Evolutionary conservation across 1,284 basidiomycete species (phyloP), one percentile per base, ranked within the genome.

Genomic region (Rhodotorula sp.): DNA sequence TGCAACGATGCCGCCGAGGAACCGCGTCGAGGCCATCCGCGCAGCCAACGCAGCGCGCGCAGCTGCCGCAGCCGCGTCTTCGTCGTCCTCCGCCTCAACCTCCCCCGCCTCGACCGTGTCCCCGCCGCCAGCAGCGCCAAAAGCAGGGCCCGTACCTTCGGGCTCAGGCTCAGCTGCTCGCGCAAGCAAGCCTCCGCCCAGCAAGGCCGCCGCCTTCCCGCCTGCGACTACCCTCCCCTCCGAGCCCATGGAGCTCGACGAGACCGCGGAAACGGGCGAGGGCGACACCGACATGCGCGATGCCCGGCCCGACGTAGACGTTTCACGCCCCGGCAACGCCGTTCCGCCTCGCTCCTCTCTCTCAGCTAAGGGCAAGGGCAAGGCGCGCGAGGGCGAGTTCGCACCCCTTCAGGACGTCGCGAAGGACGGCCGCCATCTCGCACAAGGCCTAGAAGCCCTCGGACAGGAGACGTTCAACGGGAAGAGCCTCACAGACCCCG

Each of bases 401-500:
- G 25, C 25, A 5, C 21, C 34, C 34, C 60, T 53, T 59, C 75
- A 76, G 69, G 72, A 72, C 56, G 75, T 67, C 50, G 66, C 64
- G 1, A 61, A 51, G n/a, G 75, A 76, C 27, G 13, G 69, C 36
- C 50, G 64, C 25, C 55, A 61, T 8, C 59, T 75, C 7, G 66
- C 67, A 1, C 61, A 69, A 9, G 75, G 75, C 2, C 48, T 76
- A 50, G 66, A 72, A 41, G 75, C 64, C 12, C 78, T 83, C 73
- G 83, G 82, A 72, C 80, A 80, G 64, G 71, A 79, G 64, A 77
- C 72, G 4, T 77, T 74, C 72, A 74, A 79, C 65, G 82, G 82
- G 53, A 83, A 83, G 70, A 76, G 78, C n/a, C 71, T 83, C 46
- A 81, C 83, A 36, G 84, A 83, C 67, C 83, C 83, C 12, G 80